Evolutionary conservation across 495 filamentous ascomycete genomes (phyloP).

Genomic region (Trichoderma asperelloides): DNA sequence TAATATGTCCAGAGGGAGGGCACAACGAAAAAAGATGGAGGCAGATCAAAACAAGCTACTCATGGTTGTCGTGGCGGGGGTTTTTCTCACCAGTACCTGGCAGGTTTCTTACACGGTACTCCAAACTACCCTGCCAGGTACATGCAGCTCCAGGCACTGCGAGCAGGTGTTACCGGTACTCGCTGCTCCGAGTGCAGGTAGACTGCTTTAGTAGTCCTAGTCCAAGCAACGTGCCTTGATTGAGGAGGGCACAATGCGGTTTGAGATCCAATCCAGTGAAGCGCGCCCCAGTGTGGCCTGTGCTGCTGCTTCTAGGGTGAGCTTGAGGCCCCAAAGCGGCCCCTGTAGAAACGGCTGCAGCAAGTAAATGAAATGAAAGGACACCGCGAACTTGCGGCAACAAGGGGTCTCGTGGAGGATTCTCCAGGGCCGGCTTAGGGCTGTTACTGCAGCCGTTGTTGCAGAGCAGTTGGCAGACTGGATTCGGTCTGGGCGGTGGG

Average conservation of each 20-base stretch:
- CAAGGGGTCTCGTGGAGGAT: not conserved
- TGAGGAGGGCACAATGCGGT: not conserved
- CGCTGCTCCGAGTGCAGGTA: too few species aligned
- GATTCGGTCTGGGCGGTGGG: too few species aligned
- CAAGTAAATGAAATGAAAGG: slow-evolving; percentile 5
- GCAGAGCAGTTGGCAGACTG: not conserved
- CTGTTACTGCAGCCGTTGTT: not conserved
- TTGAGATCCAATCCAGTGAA: not conserved
- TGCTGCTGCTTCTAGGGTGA: not conserved
- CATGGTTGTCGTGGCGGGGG: not conserved
- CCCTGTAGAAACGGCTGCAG: slow-evolving; percentile 1
- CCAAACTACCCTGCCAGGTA: too few species aligned
- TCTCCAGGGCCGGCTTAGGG: not conserved
- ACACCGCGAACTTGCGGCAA: not conserved
- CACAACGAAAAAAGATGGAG: not conserved
- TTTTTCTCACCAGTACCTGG: not conserved
- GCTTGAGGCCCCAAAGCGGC: not conserved
- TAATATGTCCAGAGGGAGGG: not conserved
- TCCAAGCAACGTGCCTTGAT: not conserved
- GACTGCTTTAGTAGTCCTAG: too few species aligned
- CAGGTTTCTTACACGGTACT: too few species aligned
- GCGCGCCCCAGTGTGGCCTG: not conserved
- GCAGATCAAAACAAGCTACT: not conserved
- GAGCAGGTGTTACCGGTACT: too few species aligned
- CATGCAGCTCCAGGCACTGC: too few species aligned